Base-by-base conservation (phyloP, 768 basidiomycete genomes). In the Xerocomus potaroensis region DNA sequence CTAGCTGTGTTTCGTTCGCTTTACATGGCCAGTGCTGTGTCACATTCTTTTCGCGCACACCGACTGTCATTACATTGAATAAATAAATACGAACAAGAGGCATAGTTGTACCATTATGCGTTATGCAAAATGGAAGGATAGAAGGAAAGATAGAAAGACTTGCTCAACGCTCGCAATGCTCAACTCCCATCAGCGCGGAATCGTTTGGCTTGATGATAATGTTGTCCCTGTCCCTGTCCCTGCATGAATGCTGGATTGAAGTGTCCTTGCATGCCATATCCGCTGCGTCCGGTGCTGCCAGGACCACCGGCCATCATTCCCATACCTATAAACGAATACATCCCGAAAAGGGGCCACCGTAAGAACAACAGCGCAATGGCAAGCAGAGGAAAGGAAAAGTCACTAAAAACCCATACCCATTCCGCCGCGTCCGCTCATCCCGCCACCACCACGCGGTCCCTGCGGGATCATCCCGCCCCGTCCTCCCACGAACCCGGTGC, bases 241-340 rank as follows among this genome's bases (percentile, higher is more conserved):
- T 74, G 76, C 72, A 83, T 79, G 62, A 88, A 87, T 18, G 83
- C 81, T 3, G 85, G 84, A 61, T 87, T 87, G 70, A 84, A 81
- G 68, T 87, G 83, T 14, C 84, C 83, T 57, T 74, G 74, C 53
- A 67, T 71, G 50, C 69, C 73, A 62, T 72, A 75, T 36, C 74
- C 75, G 43, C 77, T 47, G 65, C 43, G 42, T 44, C 44, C 53
- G 32, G 40, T 18, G 29, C 49, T 38, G 35, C 73, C 74, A 31
- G 29, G 41, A 21, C 68, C 74, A 39, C 66, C 61, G 45, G 68
- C 64, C 71, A 78, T 73, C 72, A 75, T 76, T 58, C 77, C 78
- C 73, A 75, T 75, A 64, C 72, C 72, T 74, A 63, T 67, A 62
- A 35, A 43, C 55, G 48, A 47, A 54, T 66, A 66, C 66, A 67